Percentiles rank a stretch among this genome's conserved stretches.
These are phyloP conservation scores for Hirsutella minnesotensis DNA, from an alignment of 2,329 filamentous ascomycete species.

Conservation along the genomic window DNA sequence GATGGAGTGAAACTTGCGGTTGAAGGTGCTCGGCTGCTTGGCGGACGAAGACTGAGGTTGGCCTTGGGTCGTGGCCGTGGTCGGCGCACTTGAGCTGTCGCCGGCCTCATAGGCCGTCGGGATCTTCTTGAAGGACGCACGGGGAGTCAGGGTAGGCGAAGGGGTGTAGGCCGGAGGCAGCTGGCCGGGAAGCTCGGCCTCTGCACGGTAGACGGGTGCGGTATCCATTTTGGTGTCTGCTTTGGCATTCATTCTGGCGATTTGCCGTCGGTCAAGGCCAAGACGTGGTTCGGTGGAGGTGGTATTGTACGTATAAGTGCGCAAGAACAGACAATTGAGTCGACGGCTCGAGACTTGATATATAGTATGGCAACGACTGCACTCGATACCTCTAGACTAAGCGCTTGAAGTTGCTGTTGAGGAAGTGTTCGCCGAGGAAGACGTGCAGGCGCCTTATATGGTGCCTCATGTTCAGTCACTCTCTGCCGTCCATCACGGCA, in stretches of 20 bases:
- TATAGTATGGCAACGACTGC: too few relatives aligned
- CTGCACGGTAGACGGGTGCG: conserved; percentile 8
- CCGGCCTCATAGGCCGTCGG: not conserved
- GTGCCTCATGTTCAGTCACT: too few relatives aligned
- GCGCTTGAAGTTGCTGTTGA: too few relatives aligned
- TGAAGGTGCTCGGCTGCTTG: conserved; percentile 22
- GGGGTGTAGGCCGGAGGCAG: conserved; percentile 9
- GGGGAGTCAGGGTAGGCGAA: not conserved
- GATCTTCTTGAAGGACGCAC: conserved; percentile 1
- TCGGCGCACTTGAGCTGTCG: not conserved
- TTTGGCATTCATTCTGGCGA: not conserved
- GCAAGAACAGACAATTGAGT: too few relatives aligned
- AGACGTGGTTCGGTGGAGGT: too few relatives aligned
- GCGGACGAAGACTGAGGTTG: not conserved
- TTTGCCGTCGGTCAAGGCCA: not conserved
- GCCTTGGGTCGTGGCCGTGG: not conserved
- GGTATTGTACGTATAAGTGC: too few relatives aligned
- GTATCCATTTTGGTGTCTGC: conserved; percentile 7
- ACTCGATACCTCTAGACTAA: too few relatives aligned
- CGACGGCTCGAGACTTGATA: too few relatives aligned
- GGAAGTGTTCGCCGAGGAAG: too few relatives aligned
- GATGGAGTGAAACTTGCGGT: conserved; percentile 52
- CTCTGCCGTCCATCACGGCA: too few relatives aligned
- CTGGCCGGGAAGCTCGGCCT: conserved; percentile 10
- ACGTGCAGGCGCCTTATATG: too few relatives aligned